phyloP scores from a whole-genome alignment of 73 alveolate genomes.

The Blepharisma stoltei region DNA sequence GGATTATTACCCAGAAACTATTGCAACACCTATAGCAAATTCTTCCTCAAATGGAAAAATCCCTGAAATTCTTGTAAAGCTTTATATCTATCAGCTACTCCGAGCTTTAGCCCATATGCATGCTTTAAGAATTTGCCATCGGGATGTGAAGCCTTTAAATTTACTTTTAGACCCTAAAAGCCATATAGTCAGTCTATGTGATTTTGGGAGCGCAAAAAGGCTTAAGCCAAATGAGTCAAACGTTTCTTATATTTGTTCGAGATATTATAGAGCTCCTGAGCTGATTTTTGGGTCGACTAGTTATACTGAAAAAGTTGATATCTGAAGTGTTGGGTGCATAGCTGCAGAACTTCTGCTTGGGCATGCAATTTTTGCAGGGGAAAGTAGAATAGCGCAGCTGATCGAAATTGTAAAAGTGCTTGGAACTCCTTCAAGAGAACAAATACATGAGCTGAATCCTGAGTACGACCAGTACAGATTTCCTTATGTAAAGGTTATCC shows the following conservation, averaged over 20 bases:
- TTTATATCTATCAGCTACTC: conserved; percentile 12
- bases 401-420: conserved; percentile 64
- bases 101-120: neutral
- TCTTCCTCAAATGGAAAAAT: conserved; percentile 44
- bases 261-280: conserved; percentile 87
- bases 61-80: conserved; percentile 63
- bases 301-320: conserved; percentile 56
- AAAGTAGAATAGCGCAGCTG: conserved; percentile 60
- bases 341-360: conserved; percentile 85
- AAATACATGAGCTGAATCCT: conserved; percentile 42
- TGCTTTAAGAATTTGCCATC: neutral
- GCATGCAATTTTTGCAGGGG: conserved; percentile 69
- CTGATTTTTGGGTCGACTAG: conserved; percentile 61
- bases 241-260: conserved; percentile 62
- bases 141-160: neutral
- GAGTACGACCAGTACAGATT: neutral
- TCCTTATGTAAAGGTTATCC: neutral
- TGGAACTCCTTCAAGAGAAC: conserved; percentile 50
- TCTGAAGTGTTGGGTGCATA: conserved; percentile 90
- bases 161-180: conserved; percentile 44
- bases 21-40: conserved; percentile 43
- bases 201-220: conserved; percentile 78
- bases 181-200: conserved; percentile 68
- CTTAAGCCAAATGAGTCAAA: conserved; percentile 57
- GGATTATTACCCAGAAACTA: conserved; percentile 77